These are phyloP conservation scores for Phytophthora fragariaefolia DNA, from an alignment of 352 stramenopile species.

Conservation along the genomic window DNA sequence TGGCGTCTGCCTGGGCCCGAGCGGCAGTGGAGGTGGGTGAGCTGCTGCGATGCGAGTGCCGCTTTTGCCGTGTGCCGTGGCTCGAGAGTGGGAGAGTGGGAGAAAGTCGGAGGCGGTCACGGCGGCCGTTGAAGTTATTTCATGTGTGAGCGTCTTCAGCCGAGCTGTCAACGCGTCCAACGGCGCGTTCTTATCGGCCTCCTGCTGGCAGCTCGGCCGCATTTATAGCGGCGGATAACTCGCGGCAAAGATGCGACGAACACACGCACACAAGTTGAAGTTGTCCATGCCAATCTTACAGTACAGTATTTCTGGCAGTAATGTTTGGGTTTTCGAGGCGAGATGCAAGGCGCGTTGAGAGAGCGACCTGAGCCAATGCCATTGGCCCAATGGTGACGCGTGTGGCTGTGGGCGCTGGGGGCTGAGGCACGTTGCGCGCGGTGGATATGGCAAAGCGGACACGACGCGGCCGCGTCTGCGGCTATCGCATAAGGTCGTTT, in stretches of 20 bases:
- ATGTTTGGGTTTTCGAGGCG: no score
- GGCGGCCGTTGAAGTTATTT: neutral
- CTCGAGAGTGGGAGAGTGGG: slow-evolving; percentile 1
- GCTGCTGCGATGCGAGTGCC: no score
- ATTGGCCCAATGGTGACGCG: no score
- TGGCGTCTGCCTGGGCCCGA: no score
- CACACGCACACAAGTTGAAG: slow-evolving; percentile 3
- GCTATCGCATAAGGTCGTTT: slow-evolving; percentile 9
- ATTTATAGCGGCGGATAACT: neutral
- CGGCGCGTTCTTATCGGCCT: slow-evolving; percentile 12
- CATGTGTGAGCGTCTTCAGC: neutral
- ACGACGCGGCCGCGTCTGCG: neutral
- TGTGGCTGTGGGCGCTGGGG: no score
- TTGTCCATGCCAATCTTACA: neutral
- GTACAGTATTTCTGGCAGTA: no score
- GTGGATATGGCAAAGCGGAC: neutral
- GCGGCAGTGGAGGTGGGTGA: no score
- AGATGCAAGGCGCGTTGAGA: no score
- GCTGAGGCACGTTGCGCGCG: neutral
- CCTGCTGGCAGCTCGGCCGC: neutral
- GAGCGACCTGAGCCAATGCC: no score
- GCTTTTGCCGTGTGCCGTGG: no score
- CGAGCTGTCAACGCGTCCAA: neutral
- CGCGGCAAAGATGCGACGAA: neutral
- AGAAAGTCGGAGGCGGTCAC: neutral